Evolutionary conservation across 345 rosid genomes (phyloP), one percentile per base, ranked within the genome.

Genomic region (Rhodamnia argentea): DNA sequence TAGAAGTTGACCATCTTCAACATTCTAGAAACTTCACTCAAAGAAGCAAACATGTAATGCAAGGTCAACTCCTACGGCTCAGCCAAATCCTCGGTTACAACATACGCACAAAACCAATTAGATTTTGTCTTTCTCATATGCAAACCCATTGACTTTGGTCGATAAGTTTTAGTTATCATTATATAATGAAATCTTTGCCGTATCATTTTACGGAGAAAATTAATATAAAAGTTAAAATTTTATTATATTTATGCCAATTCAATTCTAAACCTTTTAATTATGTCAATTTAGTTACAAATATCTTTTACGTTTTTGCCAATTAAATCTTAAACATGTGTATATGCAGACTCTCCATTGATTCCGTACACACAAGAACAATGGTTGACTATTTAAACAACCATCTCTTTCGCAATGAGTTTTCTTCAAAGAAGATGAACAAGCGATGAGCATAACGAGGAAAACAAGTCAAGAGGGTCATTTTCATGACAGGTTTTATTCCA

Each of bases 81-180:
- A 5, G 44, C 24, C 32, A 64, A 27, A 0, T 62, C 42, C 42
- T 15, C 22, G 11, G 42, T 5, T 1, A 14, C 40, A 62, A 62
- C 42, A 62, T 62, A 15, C 7, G 75, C 3, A 29, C 75, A 62
- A 62, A 7, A 0, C 23, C 42, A 62, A 29, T 62, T 37, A 62
- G 18, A 62, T 53, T 54, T 62, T 62, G 37, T 62, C 75, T 29
- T 27, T 10, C 3, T 10, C 20, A 29, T 62, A 11, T 29, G 10
- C 40, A 62, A 60, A 62, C 40, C 40, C 20, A 7, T 62, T 29
- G 20, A 62, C 75, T 62, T 62, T 62, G 6, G 18, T 64, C 76
- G 5, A 8, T 64, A 16, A 0, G 32, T 32, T 64, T 32, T 32
- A 0, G 6, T 15, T 37, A 16, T 16, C 23, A 64, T 64, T 16